Percentiles rank a stretch among this genome's conserved stretches.
Conservation (phyloP, 2,329 filamentous ascomycete species). For the Pseudophaeomoniella oleicola region DNA sequence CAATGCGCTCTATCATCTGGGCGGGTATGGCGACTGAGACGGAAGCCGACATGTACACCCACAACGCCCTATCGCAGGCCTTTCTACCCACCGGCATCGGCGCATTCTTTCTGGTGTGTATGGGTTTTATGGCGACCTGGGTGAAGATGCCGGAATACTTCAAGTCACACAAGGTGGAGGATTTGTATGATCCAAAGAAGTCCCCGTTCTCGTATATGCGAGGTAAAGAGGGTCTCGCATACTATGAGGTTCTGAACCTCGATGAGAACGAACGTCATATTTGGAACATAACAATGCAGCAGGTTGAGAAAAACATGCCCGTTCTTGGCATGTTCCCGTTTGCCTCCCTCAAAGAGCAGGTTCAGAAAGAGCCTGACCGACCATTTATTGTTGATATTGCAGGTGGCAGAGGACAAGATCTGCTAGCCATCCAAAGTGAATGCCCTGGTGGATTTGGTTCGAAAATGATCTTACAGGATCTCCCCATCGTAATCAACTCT, state of each 20-base stretch:
- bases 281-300: conserved; percentile 11
- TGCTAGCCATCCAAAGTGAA: conserved; percentile 9
- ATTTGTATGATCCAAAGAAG: neutral
- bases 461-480: conserved; percentile 16
- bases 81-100: neutral
- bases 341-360: conserved; percentile 2
- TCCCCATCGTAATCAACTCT: conserved; percentile 11
- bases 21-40: neutral
- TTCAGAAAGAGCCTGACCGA: conserved; percentile 5
- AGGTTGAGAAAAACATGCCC: conserved; percentile 8
- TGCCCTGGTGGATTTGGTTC: conserved; percentile 6
- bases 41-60: neutral
- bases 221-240: conserved; percentile 10
- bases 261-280: conserved; percentile 10
- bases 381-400: conserved; percentile 9
- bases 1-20: neutral
- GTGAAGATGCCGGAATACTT: neutral
- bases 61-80: neutral
- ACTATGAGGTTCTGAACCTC: conserved; percentile 13
- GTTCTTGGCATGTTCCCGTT: conserved; percentile 12
- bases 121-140: neutral
- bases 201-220: conserved; percentile 12
- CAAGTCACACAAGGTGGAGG: neutral
- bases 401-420: conserved; percentile 10
- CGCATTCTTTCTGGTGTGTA: neutral